A percentile compares a stretch with the other conserved stretches of the same genome.
These are phyloP conservation scores for Lactifluus subvellereus DNA, from an alignment of 768 basidiomycete genomes.

Conservation along the genomic window DNA sequence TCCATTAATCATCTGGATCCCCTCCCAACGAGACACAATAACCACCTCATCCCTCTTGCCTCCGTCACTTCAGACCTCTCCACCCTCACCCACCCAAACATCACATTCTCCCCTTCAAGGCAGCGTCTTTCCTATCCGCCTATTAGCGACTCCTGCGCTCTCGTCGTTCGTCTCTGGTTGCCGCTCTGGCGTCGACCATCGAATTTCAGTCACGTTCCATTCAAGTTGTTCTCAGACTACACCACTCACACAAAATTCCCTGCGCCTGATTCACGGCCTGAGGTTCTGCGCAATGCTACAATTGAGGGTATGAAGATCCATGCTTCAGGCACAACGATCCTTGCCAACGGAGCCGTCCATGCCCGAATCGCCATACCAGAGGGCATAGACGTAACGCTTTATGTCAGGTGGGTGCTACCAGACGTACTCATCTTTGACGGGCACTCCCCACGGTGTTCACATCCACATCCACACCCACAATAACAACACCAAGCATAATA, in stretches of 20 bases:
- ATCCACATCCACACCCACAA: too few species aligned
- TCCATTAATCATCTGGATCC: conserved; percentile 35
- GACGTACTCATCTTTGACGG: too few species aligned
- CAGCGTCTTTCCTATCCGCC: conserved; percentile 45
- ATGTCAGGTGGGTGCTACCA: too few species aligned
- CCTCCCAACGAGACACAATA: too few species aligned
- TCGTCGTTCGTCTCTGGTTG: conserved; percentile 62
- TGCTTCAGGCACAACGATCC: conserved; percentile 42
- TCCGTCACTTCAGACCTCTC: too few species aligned
- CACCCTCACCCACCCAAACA: too few species aligned
- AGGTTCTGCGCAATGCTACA: conserved; percentile 64
- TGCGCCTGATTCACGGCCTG: conserved; percentile 54
- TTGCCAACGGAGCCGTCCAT: conserved; percentile 65
- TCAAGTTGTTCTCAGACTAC: conserved; percentile 42
- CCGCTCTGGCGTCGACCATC: conserved; percentile 50
- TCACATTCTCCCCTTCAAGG: conserved; percentile 48
- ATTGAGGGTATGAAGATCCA: conserved; percentile 72
- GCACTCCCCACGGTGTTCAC: too few species aligned
- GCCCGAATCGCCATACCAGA: conserved; percentile 61
- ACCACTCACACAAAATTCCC: conserved; percentile 52
- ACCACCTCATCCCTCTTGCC: too few species aligned
- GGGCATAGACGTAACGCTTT: conserved; percentile 64
- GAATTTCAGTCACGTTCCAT: conserved; percentile 52
- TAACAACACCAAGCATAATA: too few species aligned
- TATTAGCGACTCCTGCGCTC: conserved; percentile 37